phyloP scores from a whole-genome alignment of 768 basidiomycete genomes.

The Leccinum longicurvipes region DNA sequence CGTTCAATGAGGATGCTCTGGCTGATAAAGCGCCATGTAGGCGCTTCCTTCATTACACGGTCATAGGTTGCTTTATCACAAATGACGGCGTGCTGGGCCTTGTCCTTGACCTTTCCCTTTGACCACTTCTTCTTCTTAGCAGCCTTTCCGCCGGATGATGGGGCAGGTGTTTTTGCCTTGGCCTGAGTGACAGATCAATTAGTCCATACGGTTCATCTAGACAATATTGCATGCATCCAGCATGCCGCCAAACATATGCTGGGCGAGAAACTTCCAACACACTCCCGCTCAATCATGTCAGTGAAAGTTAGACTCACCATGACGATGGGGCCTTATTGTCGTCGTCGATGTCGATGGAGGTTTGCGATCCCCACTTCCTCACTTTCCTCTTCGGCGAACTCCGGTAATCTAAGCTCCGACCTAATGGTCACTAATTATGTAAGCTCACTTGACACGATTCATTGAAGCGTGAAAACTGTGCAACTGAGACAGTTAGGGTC shows the following conservation, averaged over 20 bases:
- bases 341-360: conserved; percentile 25
- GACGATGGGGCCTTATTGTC: conserved; percentile 19
- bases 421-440: conserved; percentile 17
- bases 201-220: conserved; percentile 16
- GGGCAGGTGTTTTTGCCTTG: conserved; percentile 69
- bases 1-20: conserved; percentile 98
- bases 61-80: conserved; percentile 92
- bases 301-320: conserved; percentile 28
- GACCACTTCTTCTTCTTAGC: conserved; percentile 99
- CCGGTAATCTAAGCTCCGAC: conserved; percentile 24
- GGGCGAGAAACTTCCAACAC: background rate
- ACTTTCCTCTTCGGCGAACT: conserved; percentile 11
- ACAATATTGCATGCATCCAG: conserved; percentile 22
- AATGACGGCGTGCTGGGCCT: conserved; percentile 94
- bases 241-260: conserved; percentile 7
- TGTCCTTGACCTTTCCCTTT: conserved; percentile 99
- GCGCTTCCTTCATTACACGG: conserved; percentile 96
- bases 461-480: background rate
- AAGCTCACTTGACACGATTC: too few relatives aligned
- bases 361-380: background rate
- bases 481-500: background rate
- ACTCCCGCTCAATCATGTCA: background rate
- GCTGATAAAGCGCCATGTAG: conserved; percentile 98
- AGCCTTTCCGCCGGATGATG: conserved; percentile 73
- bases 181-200: conserved; percentile 45